A percentile compares a stretch with the other conserved stretches of the same genome.
phyloP scores from a whole-genome alignment of 169 alveolate genomes.

The Plasmodium sp. region DNA sequence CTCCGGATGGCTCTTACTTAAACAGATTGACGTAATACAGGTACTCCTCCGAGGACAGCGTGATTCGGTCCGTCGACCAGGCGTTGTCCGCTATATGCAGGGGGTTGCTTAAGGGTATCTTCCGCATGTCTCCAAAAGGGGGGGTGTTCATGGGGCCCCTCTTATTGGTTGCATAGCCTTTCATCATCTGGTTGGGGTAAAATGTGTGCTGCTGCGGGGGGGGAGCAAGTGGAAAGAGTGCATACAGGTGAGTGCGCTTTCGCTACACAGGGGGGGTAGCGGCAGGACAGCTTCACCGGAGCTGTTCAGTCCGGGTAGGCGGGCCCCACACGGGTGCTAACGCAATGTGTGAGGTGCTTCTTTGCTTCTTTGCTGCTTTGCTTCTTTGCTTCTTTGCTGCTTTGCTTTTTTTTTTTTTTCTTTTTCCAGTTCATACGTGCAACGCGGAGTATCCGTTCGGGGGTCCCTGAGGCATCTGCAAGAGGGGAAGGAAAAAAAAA shows the following conservation, averaged over 20 bases:
- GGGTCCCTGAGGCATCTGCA: not conserved
- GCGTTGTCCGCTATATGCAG: not conserved
- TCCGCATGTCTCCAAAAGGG: slow-evolving; percentile 11
- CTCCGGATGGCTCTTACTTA: slow-evolving; percentile 3
- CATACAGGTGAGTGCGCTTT: not conserved
- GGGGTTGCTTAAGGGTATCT: not conserved
- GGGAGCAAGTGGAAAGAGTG: not conserved
- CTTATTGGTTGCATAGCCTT: not conserved
- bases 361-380: no score
- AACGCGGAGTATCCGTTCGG: not conserved
- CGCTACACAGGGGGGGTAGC: not conserved
- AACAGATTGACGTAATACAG: slow-evolving; percentile 26
- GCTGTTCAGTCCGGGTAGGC: not conserved
- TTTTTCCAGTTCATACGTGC: not conserved
- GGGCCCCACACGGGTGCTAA: not conserved
- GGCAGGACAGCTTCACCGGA: not conserved
- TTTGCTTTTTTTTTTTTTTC: no score
- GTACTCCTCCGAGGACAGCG: slow-evolving; percentile 47
- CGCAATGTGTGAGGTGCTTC: not conserved
- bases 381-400: no score
- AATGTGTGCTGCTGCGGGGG: not conserved
- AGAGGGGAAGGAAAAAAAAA: not conserved
- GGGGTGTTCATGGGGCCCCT: slow-evolving; percentile 13
- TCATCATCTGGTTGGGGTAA: not conserved
- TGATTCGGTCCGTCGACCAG: slow-evolving; percentile 59